Evolutionary conservation across 2,329 filamentous ascomycete genomes (phyloP).

Genomic region (Ophiostoma ulmi): DNA sequence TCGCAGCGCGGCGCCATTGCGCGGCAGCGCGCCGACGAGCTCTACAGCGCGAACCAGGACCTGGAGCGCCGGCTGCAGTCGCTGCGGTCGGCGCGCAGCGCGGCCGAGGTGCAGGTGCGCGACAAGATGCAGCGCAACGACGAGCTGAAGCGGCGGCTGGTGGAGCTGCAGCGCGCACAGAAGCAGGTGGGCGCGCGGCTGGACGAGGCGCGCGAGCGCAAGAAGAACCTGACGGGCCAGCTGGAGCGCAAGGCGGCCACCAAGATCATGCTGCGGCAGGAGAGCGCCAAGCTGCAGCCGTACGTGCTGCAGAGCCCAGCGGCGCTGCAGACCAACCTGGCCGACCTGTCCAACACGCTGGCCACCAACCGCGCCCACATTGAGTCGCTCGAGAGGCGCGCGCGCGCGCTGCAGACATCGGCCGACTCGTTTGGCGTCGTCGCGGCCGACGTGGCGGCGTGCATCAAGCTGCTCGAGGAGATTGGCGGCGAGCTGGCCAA

Average conservation of each 20-base stretch:
- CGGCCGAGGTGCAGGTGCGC: conserved; percentile 73
- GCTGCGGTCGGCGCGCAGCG: conserved; percentile 71
- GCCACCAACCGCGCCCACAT: conserved; percentile 76
- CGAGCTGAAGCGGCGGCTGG: conserved; percentile 73
- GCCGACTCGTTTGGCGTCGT: conserved; percentile 85
- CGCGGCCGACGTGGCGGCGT: conserved; percentile 75
- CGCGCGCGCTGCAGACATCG: conserved; percentile 86
- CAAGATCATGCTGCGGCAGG: conserved; percentile 68
- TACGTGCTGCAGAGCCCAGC: conserved; percentile 88
- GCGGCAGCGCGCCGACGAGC: conserved; percentile 78
- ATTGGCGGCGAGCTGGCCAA: conserved; percentile 77
- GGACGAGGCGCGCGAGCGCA: conserved; percentile 76
- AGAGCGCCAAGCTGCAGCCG: conserved; percentile 81
- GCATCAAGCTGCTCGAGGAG: conserved; percentile 84
- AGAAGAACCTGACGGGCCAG: conserved; percentile 65
- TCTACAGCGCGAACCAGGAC: conserved; percentile 81
- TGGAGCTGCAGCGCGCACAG: conserved; percentile 76
- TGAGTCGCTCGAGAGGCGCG: conserved; percentile 77
- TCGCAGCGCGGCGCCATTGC: conserved; percentile 86
- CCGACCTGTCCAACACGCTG: conserved; percentile 75
- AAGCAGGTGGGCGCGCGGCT: conserved; percentile 77
- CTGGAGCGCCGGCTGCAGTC: conserved; percentile 75
- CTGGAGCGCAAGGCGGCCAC: conserved; percentile 68
- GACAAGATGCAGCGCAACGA: conserved; percentile 84
- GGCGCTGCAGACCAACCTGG: conserved; percentile 72